Conservation (phyloP, 2,329 filamentous ascomycete species). For the Scedosporium dehoogii region DNA sequence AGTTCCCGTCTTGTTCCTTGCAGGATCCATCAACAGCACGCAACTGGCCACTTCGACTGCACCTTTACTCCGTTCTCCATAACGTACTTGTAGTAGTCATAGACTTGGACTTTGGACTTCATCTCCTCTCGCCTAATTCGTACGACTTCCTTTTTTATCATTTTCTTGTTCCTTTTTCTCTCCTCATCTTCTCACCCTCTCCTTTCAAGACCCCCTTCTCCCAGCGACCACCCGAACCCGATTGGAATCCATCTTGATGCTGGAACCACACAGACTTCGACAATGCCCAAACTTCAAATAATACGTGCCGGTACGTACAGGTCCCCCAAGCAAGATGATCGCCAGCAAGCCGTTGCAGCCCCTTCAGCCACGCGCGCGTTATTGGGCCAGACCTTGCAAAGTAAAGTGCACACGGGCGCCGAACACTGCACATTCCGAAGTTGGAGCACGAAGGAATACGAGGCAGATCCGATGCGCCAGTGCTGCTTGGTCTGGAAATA, state of each 20-base stretch:
- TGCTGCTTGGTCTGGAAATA: too few relatives aligned
- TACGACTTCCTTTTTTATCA: background rate
- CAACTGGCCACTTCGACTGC: background rate
- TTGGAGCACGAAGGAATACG: too few relatives aligned
- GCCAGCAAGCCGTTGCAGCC: too few relatives aligned
- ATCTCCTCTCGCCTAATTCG: background rate
- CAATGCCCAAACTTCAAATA: constrained; percentile 50
- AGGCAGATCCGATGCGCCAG: too few relatives aligned
- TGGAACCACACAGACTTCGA: constrained; percentile 17
- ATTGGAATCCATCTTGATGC: constrained; percentile 1
- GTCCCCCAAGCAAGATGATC: background rate
- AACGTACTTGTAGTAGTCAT: background rate
- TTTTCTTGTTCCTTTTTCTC: background rate
- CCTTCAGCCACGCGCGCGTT: too few relatives aligned
- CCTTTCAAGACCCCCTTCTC: background rate
- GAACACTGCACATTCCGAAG: too few relatives aligned
- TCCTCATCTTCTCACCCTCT: background rate
- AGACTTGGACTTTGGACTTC: background rate
- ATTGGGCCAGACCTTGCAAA: too few relatives aligned
- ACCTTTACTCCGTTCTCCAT: background rate
- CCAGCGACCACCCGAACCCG: background rate
- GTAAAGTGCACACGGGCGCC: too few relatives aligned
- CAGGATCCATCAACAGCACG: background rate
- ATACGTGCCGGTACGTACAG: constrained; percentile 50
- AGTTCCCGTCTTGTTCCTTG: background rate